A percentile compares a stretch with the other conserved stretches of the same genome.
phyloP scores from a whole-genome alignment of 2,329 filamentous ascomycete genomes.

The Rhinocladiella mackenziei region DNA sequence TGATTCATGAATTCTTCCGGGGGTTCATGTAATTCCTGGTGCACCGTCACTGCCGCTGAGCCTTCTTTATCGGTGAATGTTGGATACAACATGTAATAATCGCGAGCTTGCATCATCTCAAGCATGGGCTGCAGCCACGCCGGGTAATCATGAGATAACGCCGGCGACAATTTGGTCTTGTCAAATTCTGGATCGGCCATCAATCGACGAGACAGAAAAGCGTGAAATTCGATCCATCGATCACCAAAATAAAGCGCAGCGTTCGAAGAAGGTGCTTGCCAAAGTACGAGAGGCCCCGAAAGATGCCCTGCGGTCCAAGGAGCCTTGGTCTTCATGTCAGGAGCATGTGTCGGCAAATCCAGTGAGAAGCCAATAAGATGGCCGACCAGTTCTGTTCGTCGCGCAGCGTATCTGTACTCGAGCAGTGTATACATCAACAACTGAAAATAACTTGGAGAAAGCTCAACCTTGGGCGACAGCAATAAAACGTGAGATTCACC shows the following conservation, averaged over 20 bases:
- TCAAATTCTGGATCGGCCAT: constrained; percentile 25
- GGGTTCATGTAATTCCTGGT: constrained; percentile 67
- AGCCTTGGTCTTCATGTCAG: constrained; percentile 57
- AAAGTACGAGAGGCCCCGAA: constrained; percentile 62
- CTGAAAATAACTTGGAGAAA: constrained; percentile 78
- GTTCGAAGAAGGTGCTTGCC: constrained; percentile 79
- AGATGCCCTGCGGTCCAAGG: constrained; percentile 43
- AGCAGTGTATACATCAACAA: constrained; percentile 76
- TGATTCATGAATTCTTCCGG: constrained; percentile 60
- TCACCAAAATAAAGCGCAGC: constrained; percentile 78
- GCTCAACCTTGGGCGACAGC: constrained; percentile 73
- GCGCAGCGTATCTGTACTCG: constrained; percentile 67
- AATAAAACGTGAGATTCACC: constrained; percentile 71
- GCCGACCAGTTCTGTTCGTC: constrained; percentile 40
- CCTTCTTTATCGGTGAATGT: constrained; percentile 48
- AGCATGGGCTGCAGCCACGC: constrained; percentile 75
- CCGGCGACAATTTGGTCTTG: constrained; percentile 16
- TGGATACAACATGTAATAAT: constrained; percentile 78
- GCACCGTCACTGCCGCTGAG: constrained; percentile 64
- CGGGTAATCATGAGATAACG: constrained; percentile 65
- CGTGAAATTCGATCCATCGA: constrained; percentile 81
- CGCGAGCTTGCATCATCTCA: constrained; percentile 69
- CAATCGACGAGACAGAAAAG: constrained; percentile 66
- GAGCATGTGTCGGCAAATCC: constrained; percentile 59
- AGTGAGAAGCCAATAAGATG: constrained; percentile 75